Base-by-base conservation (phyloP, 495 filamentous ascomycete genomes). In the Aspergillus carlsbadensis region DNA sequence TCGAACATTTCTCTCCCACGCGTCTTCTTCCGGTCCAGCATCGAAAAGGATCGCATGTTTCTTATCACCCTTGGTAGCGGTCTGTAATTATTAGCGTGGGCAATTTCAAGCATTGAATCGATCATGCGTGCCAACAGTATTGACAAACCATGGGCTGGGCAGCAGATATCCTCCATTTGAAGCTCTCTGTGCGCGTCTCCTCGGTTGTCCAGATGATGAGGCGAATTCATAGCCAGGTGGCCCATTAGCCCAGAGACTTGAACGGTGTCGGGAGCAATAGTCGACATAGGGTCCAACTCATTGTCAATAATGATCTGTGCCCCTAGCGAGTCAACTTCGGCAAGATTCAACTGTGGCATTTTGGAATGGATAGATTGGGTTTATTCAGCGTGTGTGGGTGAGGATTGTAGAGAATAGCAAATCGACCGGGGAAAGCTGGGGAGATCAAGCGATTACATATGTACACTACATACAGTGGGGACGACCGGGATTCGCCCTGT, bases 21-120 rank as follows among this genome's bases (percentile, higher is more conserved):
- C 68, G n/a, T 74, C 69, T 18, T 78, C 81, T 63, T 84, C 81
- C 1, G 83, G 83, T 0, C 83, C 83, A 0, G 80, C 74, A 65
- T 86, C 83, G 56, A 86, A 85, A 3, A 86, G 76, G 6, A 86
- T 61, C n/a, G 76, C 72, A 46, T 81, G 81, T 17, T 74, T 76
- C 47, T 68, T 65, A 14, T 75, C 72, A 10, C 72, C 79, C 62
- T 78, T 80, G 1, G 72, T 82, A 21, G 76, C 83, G 5, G 80
- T 85, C 79, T 83, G 57, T 11, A 26, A 7, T 10, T 14, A 39
- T 50, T 36, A 54, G 37, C 42, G 14, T 10, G 47, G 31, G 39
- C 13, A 26, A 47, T 46, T 4, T 24, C 20, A 17, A n/a, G 24
- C 13, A 14, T 37, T 18, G 49, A 40, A 42, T 5, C n/a, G 14